A percentile compares a stretch with the other conserved stretches of the same genome.
Conservation (phyloP, 164 flowering plant genomes). For the Aristolochia californica region DNA sequence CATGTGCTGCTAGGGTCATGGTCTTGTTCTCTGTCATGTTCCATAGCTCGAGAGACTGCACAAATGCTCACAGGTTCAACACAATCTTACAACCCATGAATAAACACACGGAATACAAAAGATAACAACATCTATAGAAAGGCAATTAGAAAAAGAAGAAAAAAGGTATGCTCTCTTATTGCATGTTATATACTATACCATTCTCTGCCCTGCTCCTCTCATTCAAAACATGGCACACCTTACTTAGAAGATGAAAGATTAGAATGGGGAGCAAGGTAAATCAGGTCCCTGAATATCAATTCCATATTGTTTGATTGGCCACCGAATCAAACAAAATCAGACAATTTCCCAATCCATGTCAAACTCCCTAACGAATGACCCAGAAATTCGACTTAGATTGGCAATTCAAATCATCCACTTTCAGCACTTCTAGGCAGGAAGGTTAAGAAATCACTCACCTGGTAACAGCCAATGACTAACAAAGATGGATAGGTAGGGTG, state of each 20-base stretch:
- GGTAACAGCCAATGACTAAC: conserved; percentile 58
- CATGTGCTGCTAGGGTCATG: conserved; percentile 64
- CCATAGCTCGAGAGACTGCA: conserved; percentile 72
- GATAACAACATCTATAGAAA: no score
- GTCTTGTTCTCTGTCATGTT: conserved; percentile 63
- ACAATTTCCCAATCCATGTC: no score
- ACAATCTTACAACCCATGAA: background rate
- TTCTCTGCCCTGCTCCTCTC: background rate
- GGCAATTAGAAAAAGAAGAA: no score
- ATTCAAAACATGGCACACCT: background rate
- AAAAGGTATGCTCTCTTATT: background rate
- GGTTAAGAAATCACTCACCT: conserved; percentile 40
- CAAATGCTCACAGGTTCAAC: background rate
- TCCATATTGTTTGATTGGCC: no score
- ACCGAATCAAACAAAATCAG: no score
- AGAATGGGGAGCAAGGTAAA: no score
- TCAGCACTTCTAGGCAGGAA: background rate
- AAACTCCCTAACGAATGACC: no score
- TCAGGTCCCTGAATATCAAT: no score
- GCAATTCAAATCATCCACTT: background rate
- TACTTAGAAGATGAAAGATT: no score
- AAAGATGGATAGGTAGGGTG: conserved; percentile 53
- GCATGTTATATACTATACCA: no score
- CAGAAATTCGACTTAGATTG: no score
- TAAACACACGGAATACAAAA: no score